phyloP scores from a whole-genome alignment of 2,329 filamentous ascomycete species.

The Dactylellina cionopaga region DNA sequence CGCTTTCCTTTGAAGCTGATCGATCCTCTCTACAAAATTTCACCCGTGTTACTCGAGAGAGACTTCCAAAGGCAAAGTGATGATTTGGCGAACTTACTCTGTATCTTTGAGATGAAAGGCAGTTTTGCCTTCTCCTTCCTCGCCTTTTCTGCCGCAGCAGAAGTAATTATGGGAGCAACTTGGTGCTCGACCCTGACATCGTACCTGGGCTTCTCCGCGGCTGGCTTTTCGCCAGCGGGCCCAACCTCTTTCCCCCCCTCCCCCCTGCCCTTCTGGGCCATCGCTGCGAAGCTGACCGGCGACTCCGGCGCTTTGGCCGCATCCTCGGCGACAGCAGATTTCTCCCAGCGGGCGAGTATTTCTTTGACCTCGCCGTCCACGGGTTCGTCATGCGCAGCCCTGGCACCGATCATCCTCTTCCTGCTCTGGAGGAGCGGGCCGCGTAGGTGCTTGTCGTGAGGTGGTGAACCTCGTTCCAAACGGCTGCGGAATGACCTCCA shows the following conservation, averaged over 20 bases:
- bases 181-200: not conserved
- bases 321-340: constrained; percentile 19
- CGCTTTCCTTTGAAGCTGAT: not conserved
- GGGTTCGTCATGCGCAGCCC: not conserved
- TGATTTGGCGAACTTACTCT: constrained; percentile 4
- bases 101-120: not conserved
- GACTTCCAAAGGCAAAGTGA: too few relatives aligned
- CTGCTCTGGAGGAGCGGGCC: not conserved
- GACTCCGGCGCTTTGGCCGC: constrained; percentile 5
- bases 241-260: not conserved
- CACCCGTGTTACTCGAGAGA: not conserved
- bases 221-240: not conserved
- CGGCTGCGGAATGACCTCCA: constrained; percentile 25
- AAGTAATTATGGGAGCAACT: not conserved
- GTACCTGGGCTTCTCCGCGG: constrained; percentile 15
- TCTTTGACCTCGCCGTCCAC: constrained; percentile 19
- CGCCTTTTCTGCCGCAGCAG: not conserved
- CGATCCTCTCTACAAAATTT: constrained; percentile 2
- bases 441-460: constrained; percentile 12
- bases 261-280: not conserved
- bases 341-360: constrained; percentile 13
- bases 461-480: constrained; percentile 6
- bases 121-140: constrained; percentile 17
- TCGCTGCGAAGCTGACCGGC: not conserved
- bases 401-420: not conserved